Evolutionary conservation across 1,284 basidiomycete genomes (phyloP).

Genomic region (Ceratobasidium sp.): DNA sequence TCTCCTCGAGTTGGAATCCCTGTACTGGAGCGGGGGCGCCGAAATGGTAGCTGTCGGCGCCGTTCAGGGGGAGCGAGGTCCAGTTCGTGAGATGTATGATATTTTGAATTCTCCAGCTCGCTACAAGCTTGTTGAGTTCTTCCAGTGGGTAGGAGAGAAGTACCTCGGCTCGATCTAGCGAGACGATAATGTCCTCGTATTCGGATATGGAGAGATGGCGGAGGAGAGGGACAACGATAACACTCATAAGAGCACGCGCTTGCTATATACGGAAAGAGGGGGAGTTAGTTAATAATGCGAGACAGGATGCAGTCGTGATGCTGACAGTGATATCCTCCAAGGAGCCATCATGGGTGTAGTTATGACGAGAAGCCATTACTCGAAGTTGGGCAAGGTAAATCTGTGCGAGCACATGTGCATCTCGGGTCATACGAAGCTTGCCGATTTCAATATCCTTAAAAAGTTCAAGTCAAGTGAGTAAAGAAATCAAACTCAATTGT

Average conservation of each 20-base stretch:
- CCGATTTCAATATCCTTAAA: not conserved
- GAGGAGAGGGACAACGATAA: conserved; percentile 10
- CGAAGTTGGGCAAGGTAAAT: conserved; percentile 24
- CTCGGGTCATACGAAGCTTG: conserved; percentile 16
- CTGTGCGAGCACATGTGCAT: conserved; percentile 21
- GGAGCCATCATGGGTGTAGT: conserved; percentile 18
- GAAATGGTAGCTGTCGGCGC: not conserved
- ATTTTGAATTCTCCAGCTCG: not conserved
- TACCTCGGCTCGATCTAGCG: conserved; percentile 2
- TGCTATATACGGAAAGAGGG: not conserved
- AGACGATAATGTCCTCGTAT: conserved; percentile 10
- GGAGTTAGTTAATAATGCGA: not conserved
- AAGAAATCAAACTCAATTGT: too few relatives aligned
- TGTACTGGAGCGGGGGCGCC: not conserved
- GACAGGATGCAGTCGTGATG: too few relatives aligned
- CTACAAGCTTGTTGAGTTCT: not conserved
- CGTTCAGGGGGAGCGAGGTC: not conserved
- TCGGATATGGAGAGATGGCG: conserved; percentile 8
- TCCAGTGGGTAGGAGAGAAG: not conserved
- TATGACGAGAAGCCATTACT: conserved; percentile 4
- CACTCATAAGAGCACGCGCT: conserved; percentile 14
- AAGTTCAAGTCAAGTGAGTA: not conserved
- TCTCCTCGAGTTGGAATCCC: not conserved
- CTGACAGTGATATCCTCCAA: conserved; percentile 2
- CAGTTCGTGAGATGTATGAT: not conserved